Conservation (phyloP, 306 rosid genomes). For the Vigna hirtella region DNA sequence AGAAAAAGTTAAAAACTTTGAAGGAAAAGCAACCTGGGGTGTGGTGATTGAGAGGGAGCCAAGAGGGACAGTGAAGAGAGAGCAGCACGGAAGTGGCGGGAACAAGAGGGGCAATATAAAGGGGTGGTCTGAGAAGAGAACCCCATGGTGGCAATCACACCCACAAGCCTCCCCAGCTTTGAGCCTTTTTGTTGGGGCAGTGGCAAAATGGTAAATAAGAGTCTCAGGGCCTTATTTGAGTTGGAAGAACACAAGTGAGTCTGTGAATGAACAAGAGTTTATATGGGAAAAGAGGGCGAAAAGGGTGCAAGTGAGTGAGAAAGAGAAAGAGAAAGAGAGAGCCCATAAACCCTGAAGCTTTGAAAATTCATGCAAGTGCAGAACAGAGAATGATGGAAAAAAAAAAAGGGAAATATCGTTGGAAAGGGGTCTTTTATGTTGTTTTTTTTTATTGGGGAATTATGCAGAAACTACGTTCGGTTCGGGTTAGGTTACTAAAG, state of each 20-base stretch:
- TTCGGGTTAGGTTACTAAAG: not conserved
- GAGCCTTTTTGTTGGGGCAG: not conserved
- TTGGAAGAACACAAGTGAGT: not conserved
- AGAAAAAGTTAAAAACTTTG: conserved; percentile 5
- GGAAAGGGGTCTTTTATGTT: not conserved
- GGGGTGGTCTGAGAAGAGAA: conserved; percentile 63
- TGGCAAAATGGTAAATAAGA: not conserved
- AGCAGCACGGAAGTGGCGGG: conserved; percentile 47
- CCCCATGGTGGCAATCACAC: conserved; percentile 66
- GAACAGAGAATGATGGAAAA: not conserved
- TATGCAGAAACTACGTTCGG: too few species aligned
- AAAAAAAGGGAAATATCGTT: not conserved
- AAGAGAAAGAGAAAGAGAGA: not conserved
- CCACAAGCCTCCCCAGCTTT: conserved; percentile 68
- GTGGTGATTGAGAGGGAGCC: conserved; percentile 52
- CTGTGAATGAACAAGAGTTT: not conserved
- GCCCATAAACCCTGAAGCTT: conserved; percentile 57
- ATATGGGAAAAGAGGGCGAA: not conserved
- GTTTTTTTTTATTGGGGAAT: not conserved
- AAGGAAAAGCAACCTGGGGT: conserved; percentile 54
- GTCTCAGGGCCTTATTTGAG: not conserved
- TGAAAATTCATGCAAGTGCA: conserved; percentile 1
- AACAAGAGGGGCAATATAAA: conserved; percentile 62
- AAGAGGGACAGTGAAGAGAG: conserved; percentile 57
- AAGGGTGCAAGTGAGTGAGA: not conserved